Evolutionary conservation across 2,329 filamentous ascomycete species (phyloP), one percentile per base, ranked within the genome.

Genomic region (Chalara sp.): DNA sequence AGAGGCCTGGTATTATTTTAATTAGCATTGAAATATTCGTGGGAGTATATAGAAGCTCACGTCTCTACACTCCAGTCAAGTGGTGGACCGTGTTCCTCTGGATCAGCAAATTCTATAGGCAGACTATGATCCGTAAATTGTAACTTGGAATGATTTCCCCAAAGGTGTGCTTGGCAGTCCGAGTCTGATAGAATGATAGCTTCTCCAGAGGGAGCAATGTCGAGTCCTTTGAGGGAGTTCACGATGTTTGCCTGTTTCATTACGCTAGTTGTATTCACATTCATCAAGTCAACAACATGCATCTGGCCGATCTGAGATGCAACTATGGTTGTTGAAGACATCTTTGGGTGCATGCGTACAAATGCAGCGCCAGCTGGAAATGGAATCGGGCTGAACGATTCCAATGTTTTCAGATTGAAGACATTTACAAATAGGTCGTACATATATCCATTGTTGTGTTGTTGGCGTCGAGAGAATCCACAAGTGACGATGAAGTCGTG

Each of bases 401-500:
- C 80, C 72, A 96, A 80, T 44, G 89, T 93, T 70, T 96, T 96
- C 44, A 99, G 76, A 64, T 97, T 92, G 64, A 95, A 97, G 33
- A 97, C 90, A 60, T 96, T 95, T 53, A 96, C 89, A 52, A 97
- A 84, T 0, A 90, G 89, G 64, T 99, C 93, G 33, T 95, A 80
- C 73, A 95, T 90, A 56, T 87, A 87, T 40, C 83, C 82, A 35
- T 85, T 81, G 58, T 88, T 76, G 8, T 37, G 35, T 37, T 10
- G 35, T 62, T 91, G 89, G 58, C 92, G 82, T 29, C 89, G 79
- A 1, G 92, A 95, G 69, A 89, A 95, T 35, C 93, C 93, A 67
- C 93, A 99, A 5, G 93, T 97, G 28, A 97, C 87, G 49, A 99
- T 83, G 58, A 93, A 93, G 67, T 97, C 92, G 63, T 93, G 89